phyloP scores from a whole-genome alignment of 2,329 filamentous ascomycete species.

The Elsinoe fawcettii region DNA sequence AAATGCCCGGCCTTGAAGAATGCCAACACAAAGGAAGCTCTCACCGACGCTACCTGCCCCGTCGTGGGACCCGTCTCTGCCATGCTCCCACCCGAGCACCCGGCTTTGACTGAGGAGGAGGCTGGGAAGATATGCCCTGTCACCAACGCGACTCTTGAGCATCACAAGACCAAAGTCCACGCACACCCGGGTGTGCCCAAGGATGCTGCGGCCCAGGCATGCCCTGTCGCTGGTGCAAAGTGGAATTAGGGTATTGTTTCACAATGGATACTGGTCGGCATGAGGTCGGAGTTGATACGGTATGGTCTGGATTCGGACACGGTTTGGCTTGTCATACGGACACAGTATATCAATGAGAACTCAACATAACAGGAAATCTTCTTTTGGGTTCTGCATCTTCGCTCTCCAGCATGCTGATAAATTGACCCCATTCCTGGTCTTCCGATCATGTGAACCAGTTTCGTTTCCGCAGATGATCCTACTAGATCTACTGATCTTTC shows the following conservation, averaged over 20 bases:
- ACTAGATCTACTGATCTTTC: no score
- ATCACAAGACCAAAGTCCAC: slow-evolving; percentile 37
- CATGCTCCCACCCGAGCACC: slow-evolving; percentile 38
- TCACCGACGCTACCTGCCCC: slow-evolving; percentile 38
- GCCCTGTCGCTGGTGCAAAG: slow-evolving; percentile 34
- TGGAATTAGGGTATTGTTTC: neutral
- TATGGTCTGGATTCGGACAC: no score
- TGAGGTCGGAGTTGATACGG: neutral
- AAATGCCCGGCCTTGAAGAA: slow-evolving; percentile 37
- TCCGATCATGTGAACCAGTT: no score
- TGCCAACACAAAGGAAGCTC: slow-evolving; percentile 30
- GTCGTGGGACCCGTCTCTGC: slow-evolving; percentile 38
- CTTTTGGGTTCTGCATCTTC: no score
- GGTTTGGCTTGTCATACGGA: no score
- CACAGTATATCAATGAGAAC: no score
- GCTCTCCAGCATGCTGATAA: no score
- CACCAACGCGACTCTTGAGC: slow-evolving; percentile 29
- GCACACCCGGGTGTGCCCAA: slow-evolving; percentile 34
- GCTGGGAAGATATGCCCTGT: slow-evolving; percentile 36
- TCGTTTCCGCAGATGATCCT: no score
- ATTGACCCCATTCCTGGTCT: no score
- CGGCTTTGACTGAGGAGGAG: slow-evolving; percentile 32
- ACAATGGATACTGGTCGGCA: neutral
- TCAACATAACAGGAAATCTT: no score
- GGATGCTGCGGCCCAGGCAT: slow-evolving; percentile 32